These are phyloP conservation scores for Xenosphaeropsis pyriputrescens DNA, from an alignment of 2,329 filamentous ascomycete species.

Conservation along the genomic window DNA sequence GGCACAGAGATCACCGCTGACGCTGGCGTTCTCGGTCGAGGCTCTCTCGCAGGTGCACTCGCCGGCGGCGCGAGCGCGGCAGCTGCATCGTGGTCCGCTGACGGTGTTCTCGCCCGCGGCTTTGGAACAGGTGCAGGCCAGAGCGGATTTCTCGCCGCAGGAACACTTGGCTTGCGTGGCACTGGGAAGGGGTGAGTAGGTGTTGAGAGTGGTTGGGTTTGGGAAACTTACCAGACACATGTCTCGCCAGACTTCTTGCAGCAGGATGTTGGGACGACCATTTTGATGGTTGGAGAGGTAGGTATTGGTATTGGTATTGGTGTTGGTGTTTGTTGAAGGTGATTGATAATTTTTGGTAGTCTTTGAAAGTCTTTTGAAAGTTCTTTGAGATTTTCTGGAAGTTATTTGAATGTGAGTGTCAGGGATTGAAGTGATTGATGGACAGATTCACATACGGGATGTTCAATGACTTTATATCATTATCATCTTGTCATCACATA, in stretches of 20 bases:
- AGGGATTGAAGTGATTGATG: too few relatives aligned
- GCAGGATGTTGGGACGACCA: conserved; percentile 15
- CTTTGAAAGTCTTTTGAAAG: too few relatives aligned
- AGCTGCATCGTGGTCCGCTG: conserved; percentile 65
- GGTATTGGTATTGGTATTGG: too few relatives aligned
- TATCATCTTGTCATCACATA: too few relatives aligned
- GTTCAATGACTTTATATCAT: too few relatives aligned
- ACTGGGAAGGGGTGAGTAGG: conserved; percentile 13
- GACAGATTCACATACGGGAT: too few relatives aligned
- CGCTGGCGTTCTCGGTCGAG: conserved; percentile 49
- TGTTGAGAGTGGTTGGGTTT: background rate
- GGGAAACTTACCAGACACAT: conserved; percentile 15
- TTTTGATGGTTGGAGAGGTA: conserved; percentile 5
- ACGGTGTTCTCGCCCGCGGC: conserved; percentile 60
- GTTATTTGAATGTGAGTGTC: too few relatives aligned
- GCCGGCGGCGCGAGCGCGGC: conserved; percentile 61
- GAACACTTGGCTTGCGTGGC: conserved; percentile 63
- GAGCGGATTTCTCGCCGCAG: conserved; percentile 75
- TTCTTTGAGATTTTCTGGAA: too few relatives aligned
- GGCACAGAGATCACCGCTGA: conserved; percentile 48
- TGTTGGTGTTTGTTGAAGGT: too few relatives aligned
- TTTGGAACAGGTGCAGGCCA: conserved; percentile 77
- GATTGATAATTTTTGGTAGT: too few relatives aligned
- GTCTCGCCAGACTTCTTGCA: conserved; percentile 15
- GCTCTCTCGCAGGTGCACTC: conserved; percentile 71